Evolutionary conservation across 1,284 basidiomycete genomes (phyloP).

Genomic region (Trichosporon inkin): DNA sequence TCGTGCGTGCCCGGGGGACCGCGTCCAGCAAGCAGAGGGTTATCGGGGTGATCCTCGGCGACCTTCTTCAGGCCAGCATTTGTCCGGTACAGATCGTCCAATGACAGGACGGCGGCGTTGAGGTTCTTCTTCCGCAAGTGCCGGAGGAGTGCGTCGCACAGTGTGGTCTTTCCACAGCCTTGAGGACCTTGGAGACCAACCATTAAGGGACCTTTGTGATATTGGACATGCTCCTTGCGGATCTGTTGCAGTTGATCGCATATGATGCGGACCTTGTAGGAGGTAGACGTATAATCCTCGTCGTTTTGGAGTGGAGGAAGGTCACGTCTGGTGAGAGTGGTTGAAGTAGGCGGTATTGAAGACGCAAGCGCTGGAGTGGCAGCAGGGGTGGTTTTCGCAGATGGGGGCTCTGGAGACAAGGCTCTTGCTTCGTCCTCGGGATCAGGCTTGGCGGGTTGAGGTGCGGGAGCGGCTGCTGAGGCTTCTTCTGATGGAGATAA

Average conservation of each 20-base stretch:
- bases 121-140: constrained; percentile 26
- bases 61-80: constrained; percentile 33
- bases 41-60: constrained; percentile 35
- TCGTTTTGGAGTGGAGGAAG: constrained; percentile 23
- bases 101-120: constrained; percentile 34
- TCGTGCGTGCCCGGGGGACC: constrained; percentile 49
- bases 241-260: not conserved
- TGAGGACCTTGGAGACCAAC: constrained; percentile 27
- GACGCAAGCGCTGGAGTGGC: not conserved
- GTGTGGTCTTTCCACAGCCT: constrained; percentile 38
- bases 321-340: no score
- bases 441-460: not conserved
- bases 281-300: constrained; percentile 34
- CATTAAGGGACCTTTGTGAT: constrained; percentile 28
- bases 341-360: no score
- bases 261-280: constrained; percentile 42
- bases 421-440: not conserved
- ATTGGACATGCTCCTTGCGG: constrained; percentile 12
- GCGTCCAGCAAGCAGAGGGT: constrained; percentile 39
- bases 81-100: constrained; percentile 44
- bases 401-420: not conserved
- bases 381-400: not conserved
- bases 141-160: constrained; percentile 33
- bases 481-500: not conserved
- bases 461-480: constrained; percentile 3